Evolutionary conservation across 2,329 filamentous ascomycete genomes (phyloP).

Genomic region (Emergomyces africanus): DNA sequence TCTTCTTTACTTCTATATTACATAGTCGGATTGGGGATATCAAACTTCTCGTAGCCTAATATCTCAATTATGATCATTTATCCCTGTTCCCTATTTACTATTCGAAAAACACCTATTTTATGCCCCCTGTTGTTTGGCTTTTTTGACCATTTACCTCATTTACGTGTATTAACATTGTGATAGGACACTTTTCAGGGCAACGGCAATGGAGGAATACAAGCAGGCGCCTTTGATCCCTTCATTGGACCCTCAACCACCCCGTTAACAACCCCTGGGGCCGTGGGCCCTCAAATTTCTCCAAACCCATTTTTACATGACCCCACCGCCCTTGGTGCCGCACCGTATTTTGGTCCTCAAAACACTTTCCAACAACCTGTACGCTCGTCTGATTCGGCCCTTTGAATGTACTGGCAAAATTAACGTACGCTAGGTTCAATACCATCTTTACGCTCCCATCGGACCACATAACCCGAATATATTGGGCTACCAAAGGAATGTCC

Average conservation of each 20-base stretch:
- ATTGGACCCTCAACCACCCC: constrained; percentile 42
- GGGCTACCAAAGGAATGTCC: constrained; percentile 72
- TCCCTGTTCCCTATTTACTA: not conserved
- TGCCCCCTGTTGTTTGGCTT: not conserved
- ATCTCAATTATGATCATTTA: not conserved
- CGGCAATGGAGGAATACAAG: constrained; percentile 40
- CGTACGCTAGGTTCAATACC: constrained; percentile 58
- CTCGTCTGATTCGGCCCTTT: constrained; percentile 2
- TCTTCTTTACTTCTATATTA: not conserved
- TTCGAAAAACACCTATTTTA: not conserved
- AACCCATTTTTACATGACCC: constrained; percentile 73
- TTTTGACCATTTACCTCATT: not conserved
- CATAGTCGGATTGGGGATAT: not conserved
- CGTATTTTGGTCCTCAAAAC: constrained; percentile 52
- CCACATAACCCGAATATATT: constrained; percentile 69
- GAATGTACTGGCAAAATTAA: constrained; percentile 11
- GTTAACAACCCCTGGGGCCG: constrained; percentile 35
- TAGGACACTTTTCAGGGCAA: constrained; percentile 29
- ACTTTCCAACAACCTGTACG: constrained; percentile 53
- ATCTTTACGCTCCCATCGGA: constrained; percentile 80
- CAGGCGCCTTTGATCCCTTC: constrained; percentile 51
- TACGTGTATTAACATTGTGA: not conserved
- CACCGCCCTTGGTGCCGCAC: constrained; percentile 42
- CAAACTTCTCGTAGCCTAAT: not conserved
- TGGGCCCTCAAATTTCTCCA: constrained; percentile 37